Evolutionary conservation across 257 asterid genomes (phyloP).

Genomic region (Solanum habrochaites): DNA sequence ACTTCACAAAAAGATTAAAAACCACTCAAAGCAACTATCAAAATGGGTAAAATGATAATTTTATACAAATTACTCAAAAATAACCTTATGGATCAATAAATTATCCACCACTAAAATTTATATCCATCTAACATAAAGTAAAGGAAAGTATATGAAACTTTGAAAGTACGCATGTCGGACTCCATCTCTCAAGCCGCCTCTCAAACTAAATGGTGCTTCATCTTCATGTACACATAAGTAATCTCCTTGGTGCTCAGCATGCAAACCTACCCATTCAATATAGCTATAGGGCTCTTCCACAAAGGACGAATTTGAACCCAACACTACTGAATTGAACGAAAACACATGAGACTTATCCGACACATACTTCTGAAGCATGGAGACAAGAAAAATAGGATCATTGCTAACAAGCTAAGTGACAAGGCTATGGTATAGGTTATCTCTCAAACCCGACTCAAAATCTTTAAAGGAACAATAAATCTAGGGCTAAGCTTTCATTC

Average conservation of each 20-base stretch:
- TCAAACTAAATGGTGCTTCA: neutral
- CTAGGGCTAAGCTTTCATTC: neutral
- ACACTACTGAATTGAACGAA: neutral
- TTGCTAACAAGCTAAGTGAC: neutral
- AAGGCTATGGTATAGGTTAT: neutral
- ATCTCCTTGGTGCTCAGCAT: no score
- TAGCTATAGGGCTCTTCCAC: neutral
- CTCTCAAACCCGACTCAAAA: neutral
- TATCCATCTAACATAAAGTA: neutral
- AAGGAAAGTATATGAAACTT: neutral
- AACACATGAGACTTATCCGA: neutral
- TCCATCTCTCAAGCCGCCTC: neutral
- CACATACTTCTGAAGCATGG: neutral
- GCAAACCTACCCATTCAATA: no score
- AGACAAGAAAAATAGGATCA: neutral
- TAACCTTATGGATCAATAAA: no score
- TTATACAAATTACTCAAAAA: neutral
- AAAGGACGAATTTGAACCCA: neutral
- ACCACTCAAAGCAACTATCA: neutral
- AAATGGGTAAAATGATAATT: no score
- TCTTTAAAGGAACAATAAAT: neutral
- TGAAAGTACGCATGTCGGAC: neutral
- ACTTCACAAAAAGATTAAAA: neutral
- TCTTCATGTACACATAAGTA: no score
- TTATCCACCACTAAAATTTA: neutral